A percentile compares a stretch with the other conserved stretches of the same genome.
Evolutionary conservation across 2,329 filamentous ascomycete genomes (phyloP).

Genomic region (Hymenoscyphus infarciens): DNA sequence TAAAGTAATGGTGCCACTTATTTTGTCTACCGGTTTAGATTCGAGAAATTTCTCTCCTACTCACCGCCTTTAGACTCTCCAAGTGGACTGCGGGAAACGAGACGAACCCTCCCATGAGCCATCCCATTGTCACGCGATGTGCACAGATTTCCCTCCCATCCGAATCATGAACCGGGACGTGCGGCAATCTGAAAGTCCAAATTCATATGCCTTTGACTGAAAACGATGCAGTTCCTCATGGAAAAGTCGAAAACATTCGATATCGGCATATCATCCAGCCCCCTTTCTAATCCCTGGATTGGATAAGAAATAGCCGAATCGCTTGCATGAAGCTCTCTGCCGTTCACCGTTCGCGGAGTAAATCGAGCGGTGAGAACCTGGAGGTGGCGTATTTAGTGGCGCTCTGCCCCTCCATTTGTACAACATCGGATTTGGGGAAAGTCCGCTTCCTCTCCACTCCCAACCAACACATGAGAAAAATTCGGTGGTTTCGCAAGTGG

Average conservation of each 20-base stretch:
- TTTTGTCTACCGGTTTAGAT: too few relatives aligned
- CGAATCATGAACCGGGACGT: background rate
- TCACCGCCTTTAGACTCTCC: background rate
- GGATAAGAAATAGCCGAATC: conserved; percentile 3
- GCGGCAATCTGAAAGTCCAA: background rate
- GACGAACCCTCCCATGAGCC: background rate
- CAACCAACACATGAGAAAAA: background rate
- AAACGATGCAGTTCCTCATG: background rate
- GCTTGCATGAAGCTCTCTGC: background rate
- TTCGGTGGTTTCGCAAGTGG: background rate
- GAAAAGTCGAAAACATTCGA: conserved; percentile 1
- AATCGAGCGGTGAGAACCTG: background rate
- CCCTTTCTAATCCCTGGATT: background rate
- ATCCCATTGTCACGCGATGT: background rate
- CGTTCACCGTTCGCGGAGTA: background rate
- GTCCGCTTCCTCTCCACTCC: too few relatives aligned
- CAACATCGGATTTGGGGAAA: background rate
- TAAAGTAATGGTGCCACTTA: too few relatives aligned
- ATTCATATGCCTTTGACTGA: background rate
- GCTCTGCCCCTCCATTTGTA: background rate
- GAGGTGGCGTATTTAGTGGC: background rate
- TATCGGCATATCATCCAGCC: background rate
- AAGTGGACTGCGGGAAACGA: background rate
- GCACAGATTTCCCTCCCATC: background rate
- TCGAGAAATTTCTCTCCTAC: background rate